Evolutionary conservation across 192 early-diverging fungal genomes (phyloP).

Genomic region (Dispira parvispora): DNA sequence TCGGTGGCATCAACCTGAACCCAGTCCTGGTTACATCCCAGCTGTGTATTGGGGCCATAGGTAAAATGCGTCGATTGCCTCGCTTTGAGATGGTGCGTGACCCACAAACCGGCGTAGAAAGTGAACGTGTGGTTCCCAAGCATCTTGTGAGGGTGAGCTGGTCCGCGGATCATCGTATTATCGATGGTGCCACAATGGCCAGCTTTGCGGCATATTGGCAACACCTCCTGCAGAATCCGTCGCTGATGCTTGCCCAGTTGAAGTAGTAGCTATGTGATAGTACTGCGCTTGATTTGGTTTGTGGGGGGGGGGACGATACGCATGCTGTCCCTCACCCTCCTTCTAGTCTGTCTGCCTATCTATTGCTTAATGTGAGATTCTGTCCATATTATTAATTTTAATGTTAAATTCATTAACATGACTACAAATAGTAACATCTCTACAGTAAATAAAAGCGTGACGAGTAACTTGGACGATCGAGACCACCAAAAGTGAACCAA

Average conservation of each 20-base stretch:
- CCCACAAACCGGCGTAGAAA: constrained; percentile 24
- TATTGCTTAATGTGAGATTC: too few species aligned
- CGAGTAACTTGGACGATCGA: too few species aligned
- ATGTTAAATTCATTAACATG: too few species aligned
- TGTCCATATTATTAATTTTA: too few species aligned
- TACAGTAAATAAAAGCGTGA: too few species aligned
- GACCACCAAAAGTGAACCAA: too few species aligned
- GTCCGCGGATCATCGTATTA: constrained; percentile 89
- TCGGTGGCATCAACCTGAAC: constrained; percentile 78
- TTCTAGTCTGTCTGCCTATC: too few species aligned
- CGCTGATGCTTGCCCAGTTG: constrained; percentile 47
- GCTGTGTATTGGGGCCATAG: constrained; percentile 83
- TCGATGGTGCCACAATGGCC: constrained; percentile 92
- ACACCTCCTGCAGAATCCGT: constrained; percentile 68
- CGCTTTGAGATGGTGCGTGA: constrained; percentile 49
- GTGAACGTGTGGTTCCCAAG: constrained; percentile 54
- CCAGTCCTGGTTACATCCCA: constrained; percentile 78
- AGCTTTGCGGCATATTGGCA: constrained; percentile 80
- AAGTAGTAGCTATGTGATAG: constrained; percentile 12
- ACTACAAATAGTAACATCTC: too few species aligned
- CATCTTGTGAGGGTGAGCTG: constrained; percentile 68
- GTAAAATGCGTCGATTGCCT: constrained; percentile 66
- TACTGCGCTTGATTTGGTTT: too few species aligned
- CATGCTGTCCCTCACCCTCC: too few species aligned
- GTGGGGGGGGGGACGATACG: too few species aligned